Evolutionary conservation across 192 early-diverging fungal genomes (phyloP).

Genomic region (Coemansia sp.): DNA sequence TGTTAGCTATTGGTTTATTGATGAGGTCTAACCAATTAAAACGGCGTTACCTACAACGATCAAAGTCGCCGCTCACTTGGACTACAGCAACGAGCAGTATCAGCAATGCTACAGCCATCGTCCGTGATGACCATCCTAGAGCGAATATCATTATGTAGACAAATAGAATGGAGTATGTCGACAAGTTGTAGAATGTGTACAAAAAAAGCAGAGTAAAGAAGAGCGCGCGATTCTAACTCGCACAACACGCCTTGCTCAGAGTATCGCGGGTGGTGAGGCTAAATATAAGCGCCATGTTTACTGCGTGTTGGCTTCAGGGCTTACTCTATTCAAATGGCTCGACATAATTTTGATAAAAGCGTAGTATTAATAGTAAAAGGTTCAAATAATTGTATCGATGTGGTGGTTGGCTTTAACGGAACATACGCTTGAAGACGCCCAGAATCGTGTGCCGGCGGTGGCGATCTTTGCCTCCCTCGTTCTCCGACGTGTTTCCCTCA

Average conservation of each 20-base stretch:
- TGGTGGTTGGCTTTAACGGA: slow-evolving; percentile 25
- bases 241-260: not conserved
- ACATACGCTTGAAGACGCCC: slow-evolving; percentile 56
- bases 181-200: not conserved
- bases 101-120: not conserved
- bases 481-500: slow-evolving; percentile 26
- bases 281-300: slow-evolving; percentile 6
- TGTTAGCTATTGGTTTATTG: not conserved
- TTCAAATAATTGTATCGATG: not conserved
- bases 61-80: slow-evolving; percentile 26
- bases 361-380: not conserved
- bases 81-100: slow-evolving; percentile 8
- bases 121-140: not conserved
- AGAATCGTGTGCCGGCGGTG: slow-evolving; percentile 49
- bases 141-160: not conserved
- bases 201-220: not conserved
- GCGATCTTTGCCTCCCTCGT: slow-evolving; percentile 36
- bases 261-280: not conserved
- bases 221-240: not conserved
- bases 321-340: not conserved
- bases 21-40: not conserved
- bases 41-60: slow-evolving; percentile 23
- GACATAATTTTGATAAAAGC: slow-evolving; percentile 1
- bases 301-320: slow-evolving; percentile 1
- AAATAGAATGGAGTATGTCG: not conserved